Conservation (phyloP, 2,329 filamentous ascomycete genomes). For the Byssothecium circinans region DNA sequence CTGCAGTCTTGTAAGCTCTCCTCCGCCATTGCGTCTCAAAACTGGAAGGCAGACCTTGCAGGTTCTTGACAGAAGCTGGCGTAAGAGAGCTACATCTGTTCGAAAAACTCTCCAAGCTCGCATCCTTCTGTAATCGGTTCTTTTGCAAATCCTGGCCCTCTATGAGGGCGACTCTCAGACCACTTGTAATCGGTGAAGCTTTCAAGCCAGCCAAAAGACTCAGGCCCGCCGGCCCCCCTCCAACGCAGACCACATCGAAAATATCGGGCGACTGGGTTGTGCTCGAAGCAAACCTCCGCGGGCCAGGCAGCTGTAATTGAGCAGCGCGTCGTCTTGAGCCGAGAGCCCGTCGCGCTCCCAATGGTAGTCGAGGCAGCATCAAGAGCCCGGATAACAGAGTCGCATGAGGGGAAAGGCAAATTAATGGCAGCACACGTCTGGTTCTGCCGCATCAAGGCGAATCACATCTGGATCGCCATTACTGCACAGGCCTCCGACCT, state of each 20-base stretch:
- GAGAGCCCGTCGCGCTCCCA: conserved; percentile 20
- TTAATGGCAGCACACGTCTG: conserved; percentile 3
- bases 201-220: conserved; percentile 56
- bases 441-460: too few species aligned
- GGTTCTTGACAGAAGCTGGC: conserved; percentile 79
- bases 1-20: conserved; percentile 23
- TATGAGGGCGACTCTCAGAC: conserved; percentile 82
- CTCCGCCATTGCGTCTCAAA: not conserved
- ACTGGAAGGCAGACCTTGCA: conserved; percentile 53
- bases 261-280: conserved; percentile 61
- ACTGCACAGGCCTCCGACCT: too few species aligned
- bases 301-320: conserved; percentile 13
- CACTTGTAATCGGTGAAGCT: conserved; percentile 71
- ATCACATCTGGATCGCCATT: too few species aligned
- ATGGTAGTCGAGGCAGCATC: conserved; percentile 38
- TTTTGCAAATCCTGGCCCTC: conserved; percentile 84
- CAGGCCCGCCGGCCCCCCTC: conserved; percentile 85
- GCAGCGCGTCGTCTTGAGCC: conserved; percentile 16
- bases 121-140: conserved; percentile 63
- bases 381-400: conserved; percentile 19
- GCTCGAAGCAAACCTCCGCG: conserved; percentile 37
- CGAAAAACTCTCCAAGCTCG: conserved; percentile 72
- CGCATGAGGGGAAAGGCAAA: conserved; percentile 22
- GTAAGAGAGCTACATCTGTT: conserved; percentile 97
- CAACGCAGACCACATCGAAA: conserved; percentile 91